A percentile compares a stretch with the other conserved stretches of the same genome.
Conservation (phyloP, 768 basidiomycete species). For the Mycena rebaudengoi region DNA sequence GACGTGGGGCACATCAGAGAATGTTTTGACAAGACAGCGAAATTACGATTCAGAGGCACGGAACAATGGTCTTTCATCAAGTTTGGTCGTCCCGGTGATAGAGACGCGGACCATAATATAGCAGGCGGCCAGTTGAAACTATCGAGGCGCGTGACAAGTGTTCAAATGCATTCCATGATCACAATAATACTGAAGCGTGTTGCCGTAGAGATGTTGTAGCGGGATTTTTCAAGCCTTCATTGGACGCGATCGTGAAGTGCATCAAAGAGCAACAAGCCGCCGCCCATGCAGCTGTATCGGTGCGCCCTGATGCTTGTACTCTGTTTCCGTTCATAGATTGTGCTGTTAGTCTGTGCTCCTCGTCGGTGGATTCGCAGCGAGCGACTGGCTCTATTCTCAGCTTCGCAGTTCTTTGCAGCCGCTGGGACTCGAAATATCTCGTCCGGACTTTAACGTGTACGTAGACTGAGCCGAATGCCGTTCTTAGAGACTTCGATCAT, state of each 20-base stretch:
- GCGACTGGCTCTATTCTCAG: constrained; percentile 57
- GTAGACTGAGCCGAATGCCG: constrained; percentile 21
- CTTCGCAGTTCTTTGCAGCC: constrained; percentile 49
- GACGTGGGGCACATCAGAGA: constrained; percentile 51
- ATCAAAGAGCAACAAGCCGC: constrained; percentile 35
- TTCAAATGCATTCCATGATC: not conserved
- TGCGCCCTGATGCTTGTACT: constrained; percentile 22
- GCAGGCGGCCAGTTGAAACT: constrained; percentile 58
- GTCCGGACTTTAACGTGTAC: constrained; percentile 65
- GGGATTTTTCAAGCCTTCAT: constrained; percentile 47
- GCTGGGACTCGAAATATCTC: constrained; percentile 50
- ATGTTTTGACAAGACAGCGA: constrained; percentile 58
- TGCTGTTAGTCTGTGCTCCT: constrained; percentile 58
- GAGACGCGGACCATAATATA: constrained; percentile 49
- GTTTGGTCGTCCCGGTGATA: constrained; percentile 55
- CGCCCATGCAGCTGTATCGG: constrained; percentile 42
- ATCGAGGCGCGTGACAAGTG: constrained; percentile 33
- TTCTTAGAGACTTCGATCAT: not conserved
- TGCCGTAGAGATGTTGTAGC: constrained; percentile 42
- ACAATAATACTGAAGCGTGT: not conserved
- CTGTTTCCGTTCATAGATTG: no score
- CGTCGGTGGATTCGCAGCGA: constrained; percentile 68
- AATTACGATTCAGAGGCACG: constrained; percentile 50
- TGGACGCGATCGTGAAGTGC: constrained; percentile 44
- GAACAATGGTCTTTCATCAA: constrained; percentile 53